Conservation (phyloP, 352 stramenopile genomes). For the Aphanomyces invadans region DNA sequence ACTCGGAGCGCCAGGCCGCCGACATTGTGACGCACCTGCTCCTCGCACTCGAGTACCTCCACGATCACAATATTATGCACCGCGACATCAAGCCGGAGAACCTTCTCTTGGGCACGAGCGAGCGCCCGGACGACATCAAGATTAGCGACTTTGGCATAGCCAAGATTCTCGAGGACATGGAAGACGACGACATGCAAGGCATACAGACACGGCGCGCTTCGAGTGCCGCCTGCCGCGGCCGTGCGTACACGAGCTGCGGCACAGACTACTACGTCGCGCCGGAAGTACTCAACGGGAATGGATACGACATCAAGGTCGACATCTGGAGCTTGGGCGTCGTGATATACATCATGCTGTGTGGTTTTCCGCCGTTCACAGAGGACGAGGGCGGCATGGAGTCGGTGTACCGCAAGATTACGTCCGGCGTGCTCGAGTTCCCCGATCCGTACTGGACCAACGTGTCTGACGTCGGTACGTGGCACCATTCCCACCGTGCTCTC, state of each 20-base stretch:
- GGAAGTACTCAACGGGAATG: constrained; percentile 77
- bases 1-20: constrained; percentile 69
- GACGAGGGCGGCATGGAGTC: constrained; percentile 76
- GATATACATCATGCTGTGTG: constrained; percentile 84
- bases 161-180: constrained; percentile 75
- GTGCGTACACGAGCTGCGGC: constrained; percentile 81
- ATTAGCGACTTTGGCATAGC: constrained; percentile 79
- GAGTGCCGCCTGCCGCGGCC: constrained; percentile 43
- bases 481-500: constrained; percentile 1
- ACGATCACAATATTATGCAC: constrained; percentile 76
- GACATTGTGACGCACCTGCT: constrained; percentile 71
- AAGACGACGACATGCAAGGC: constrained; percentile 37
- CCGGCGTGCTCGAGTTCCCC: constrained; percentile 66
- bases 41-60: constrained; percentile 60
- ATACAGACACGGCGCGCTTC: neutral
- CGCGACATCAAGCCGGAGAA: constrained; percentile 81
- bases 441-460: constrained; percentile 82
- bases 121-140: constrained; percentile 64
- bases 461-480: constrained; percentile 55
- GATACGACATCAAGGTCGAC: constrained; percentile 83
- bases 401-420: constrained; percentile 80
- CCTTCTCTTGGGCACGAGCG: constrained; percentile 61
- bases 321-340: constrained; percentile 81
- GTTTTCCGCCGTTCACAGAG: constrained; percentile 73
- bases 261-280: constrained; percentile 85